Evolutionary conservation across 768 basidiomycete species (phyloP), one percentile per base, ranked within the genome.

Genomic region (Auriculariales sp.): DNA sequence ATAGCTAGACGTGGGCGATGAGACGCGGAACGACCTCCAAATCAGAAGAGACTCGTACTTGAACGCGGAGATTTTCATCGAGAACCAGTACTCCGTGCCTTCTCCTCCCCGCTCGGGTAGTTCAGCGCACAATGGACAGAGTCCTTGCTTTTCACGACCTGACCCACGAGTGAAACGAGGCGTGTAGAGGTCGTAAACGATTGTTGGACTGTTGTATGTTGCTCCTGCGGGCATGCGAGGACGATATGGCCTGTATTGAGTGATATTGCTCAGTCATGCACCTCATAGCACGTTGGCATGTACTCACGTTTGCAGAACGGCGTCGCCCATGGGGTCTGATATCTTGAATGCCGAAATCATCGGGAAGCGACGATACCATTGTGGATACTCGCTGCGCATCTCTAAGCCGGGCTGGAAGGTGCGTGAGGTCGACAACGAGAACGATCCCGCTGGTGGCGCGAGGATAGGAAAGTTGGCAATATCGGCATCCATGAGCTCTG

Each of bases 1-100:
- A n/a, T n/a, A n/a, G n/a, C n/a, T n/a, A n/a, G n/a, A n/a, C n/a
- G n/a, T n/a, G n/a, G n/a, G n/a, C n/a, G n/a, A n/a, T n/a, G n/a
- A n/a, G n/a, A n/a, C n/a, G n/a, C n/a, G n/a, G n/a, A n/a, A n/a
- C n/a, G n/a, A n/a, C n/a, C n/a, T n/a, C n/a, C n/a, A n/a, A n/a
- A n/a, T n/a, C n/a, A n/a, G n/a, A n/a, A n/a, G n/a, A n/a, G n/a
- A n/a, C n/a, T 89, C 86, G 56, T 88, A 88, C 61, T 88, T 87
- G 68, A 78, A 87, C 17, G 85, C 85, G 12, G 80, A 83, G 58
- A 82, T 79, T 56, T 87, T 87, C 75, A 78, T 86, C 2, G 78
- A 74, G 29, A 86, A 62, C 86, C 87, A 89, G 25, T 81, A 53
- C 32, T 71, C 69, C 56, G 74, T 76, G 2, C 74, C 74, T 49